phyloP scores from a whole-genome alignment of 192 early-diverging fungal genomes.

The Gryganskiella cystojenkinii region DNA sequence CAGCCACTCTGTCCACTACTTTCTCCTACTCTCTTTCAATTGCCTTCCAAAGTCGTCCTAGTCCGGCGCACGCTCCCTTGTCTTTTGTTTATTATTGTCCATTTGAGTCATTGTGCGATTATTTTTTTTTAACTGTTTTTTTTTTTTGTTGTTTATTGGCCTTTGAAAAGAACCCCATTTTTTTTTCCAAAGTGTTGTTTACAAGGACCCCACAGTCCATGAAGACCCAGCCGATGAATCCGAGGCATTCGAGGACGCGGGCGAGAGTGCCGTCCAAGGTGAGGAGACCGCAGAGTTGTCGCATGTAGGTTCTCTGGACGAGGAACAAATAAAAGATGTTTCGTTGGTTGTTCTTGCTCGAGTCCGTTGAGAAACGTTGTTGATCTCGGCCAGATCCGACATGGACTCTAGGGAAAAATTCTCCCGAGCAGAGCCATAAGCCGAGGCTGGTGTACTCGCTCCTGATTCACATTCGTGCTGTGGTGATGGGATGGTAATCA shows the following conservation, averaged over 20 bases:
- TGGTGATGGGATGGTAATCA: not conserved
- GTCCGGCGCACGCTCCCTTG: too few species aligned
- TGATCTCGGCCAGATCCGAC: too few species aligned
- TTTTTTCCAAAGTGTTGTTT: too few species aligned
- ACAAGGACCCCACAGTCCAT: slow-evolving; percentile 32
- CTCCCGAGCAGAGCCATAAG: slow-evolving; percentile 16
- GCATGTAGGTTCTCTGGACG: not conserved
- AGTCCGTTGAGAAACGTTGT: too few species aligned
- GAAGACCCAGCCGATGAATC: slow-evolving; percentile 10
- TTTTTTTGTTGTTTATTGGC: too few species aligned
- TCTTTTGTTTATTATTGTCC: too few species aligned
- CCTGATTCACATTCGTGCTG: not conserved
- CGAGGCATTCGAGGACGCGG: not conserved
- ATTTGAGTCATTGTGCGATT: too few species aligned
- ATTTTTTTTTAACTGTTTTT: too few species aligned
- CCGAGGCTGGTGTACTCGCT: not conserved
- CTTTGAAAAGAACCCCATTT: too few species aligned
- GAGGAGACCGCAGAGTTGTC: not conserved
- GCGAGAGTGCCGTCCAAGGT: slow-evolving; percentile 7
- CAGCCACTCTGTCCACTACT: too few species aligned
- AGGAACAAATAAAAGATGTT: slow-evolving; percentile 38
- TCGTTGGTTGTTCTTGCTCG: not conserved
- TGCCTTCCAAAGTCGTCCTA: too few species aligned
- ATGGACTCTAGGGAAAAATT: slow-evolving; percentile 1
- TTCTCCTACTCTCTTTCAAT: too few species aligned